A percentile compares a stretch with the other conserved stretches of the same genome.
These are phyloP conservation scores for Sarcomyxa edulis DNA, from an alignment of 768 basidiomycete genomes.

Conservation along the genomic window DNA sequence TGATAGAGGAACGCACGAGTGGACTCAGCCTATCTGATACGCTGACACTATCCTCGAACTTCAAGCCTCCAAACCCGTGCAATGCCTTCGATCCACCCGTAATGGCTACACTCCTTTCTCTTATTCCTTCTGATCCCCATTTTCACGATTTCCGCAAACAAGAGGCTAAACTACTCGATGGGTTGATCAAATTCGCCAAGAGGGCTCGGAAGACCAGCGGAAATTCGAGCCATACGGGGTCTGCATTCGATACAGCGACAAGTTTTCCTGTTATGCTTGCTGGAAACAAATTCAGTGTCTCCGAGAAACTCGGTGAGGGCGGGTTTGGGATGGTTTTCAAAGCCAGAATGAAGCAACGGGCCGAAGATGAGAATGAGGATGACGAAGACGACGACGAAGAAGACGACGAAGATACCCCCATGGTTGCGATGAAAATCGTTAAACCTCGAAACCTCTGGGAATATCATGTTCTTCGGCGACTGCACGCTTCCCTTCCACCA, in stretches of 20 bases:
- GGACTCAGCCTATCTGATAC: constrained; percentile 63
- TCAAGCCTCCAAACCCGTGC: constrained; percentile 82
- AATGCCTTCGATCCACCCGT: constrained; percentile 75
- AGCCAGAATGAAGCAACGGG: constrained; percentile 44
- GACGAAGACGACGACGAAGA: constrained; percentile 54
- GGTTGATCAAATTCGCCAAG: constrained; percentile 68
- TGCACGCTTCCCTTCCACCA: constrained; percentile 64
- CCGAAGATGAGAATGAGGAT: constrained; percentile 41
- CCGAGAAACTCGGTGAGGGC: constrained; percentile 92
- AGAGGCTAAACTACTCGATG: constrained; percentile 56
- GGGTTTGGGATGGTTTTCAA: constrained; percentile 96
- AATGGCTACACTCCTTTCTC: constrained; percentile 57
- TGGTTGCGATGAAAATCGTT: constrained; percentile 89
- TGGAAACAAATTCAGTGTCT: constrained; percentile 61
- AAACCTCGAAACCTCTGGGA: constrained; percentile 91
- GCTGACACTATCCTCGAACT: constrained; percentile 53
- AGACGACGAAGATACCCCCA: constrained; percentile 45
- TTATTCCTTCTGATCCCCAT: constrained; percentile 52
- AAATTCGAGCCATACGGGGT: constrained; percentile 24
- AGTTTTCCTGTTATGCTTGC: constrained; percentile 55
- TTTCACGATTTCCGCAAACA: constrained; percentile 55
- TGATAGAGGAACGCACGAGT: constrained; percentile 56
- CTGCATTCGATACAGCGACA: constrained; percentile 29
- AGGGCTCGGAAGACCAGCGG: constrained; percentile 39
- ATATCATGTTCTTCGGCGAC: constrained; percentile 74